Conservation (phyloP, 2,329 filamentous ascomycete genomes). For the Sporothrix globosa region DNA sequence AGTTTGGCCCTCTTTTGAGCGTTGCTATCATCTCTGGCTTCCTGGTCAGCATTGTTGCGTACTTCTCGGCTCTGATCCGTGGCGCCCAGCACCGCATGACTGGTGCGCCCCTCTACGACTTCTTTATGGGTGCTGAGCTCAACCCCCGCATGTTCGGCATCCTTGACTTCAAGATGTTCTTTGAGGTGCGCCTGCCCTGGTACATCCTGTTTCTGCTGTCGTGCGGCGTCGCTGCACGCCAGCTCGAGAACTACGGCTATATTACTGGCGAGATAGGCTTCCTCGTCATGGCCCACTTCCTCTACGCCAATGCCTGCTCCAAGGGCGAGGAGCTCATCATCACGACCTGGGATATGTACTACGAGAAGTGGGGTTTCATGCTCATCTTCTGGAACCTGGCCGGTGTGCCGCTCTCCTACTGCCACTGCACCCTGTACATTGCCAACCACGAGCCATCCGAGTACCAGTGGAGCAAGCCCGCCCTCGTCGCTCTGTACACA, state of each 20-base stretch:
- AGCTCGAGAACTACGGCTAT: conserved; percentile 77
- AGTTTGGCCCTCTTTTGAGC: conserved; percentile 90
- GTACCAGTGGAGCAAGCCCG: conserved; percentile 68
- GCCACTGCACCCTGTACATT: conserved; percentile 80
- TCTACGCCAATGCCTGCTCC: conserved; percentile 80
- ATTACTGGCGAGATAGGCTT: conserved; percentile 74
- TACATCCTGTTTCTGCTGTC: conserved; percentile 76
- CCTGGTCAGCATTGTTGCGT: conserved; percentile 79
- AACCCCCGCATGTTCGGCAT: conserved; percentile 85
- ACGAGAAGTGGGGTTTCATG: conserved; percentile 89
- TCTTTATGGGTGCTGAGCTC: conserved; percentile 87
- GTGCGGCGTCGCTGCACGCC: conserved; percentile 69
- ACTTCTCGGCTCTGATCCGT: conserved; percentile 78
- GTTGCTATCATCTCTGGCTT: conserved; percentile 93
- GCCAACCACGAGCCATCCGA: conserved; percentile 71
- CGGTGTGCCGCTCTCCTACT: conserved; percentile 79
- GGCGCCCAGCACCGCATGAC: conserved; percentile 93
- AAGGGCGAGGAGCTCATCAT: conserved; percentile 83
- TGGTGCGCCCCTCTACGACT: conserved; percentile 77
- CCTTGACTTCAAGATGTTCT: conserved; percentile 92
- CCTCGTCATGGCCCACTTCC: conserved; percentile 75
- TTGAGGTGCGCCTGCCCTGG: conserved; percentile 85
- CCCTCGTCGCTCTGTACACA: conserved; percentile 62
- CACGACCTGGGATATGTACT: conserved; percentile 86
- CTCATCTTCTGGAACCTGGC: conserved; percentile 88